A percentile compares a stretch with the other conserved stretches of the same genome.
phyloP scores from a whole-genome alignment of 768 basidiomycete genomes.

The Mycena albidolilacea region DNA sequence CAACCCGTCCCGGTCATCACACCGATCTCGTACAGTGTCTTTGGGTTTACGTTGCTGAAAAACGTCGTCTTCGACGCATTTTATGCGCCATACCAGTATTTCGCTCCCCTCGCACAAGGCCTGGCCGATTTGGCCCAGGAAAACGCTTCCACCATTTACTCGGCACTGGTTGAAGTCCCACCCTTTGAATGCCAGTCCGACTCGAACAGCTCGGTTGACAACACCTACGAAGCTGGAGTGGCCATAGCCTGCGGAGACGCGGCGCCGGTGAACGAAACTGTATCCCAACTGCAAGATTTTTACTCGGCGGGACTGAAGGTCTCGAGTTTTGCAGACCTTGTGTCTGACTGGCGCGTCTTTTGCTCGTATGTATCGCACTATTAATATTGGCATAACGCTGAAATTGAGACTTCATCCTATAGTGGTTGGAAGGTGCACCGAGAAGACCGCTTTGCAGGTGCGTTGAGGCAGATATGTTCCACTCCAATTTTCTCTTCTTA shows the following conservation, averaged over 20 bases:
- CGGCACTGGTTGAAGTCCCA: neutral
- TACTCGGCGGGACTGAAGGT: slow-evolving; percentile 19
- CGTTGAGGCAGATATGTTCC: neutral
- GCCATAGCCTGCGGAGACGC: slow-evolving; percentile 40
- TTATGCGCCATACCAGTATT: slow-evolving; percentile 41
- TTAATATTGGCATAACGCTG: neutral
- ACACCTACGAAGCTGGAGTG: slow-evolving; percentile 13
- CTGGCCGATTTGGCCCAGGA: slow-evolving; percentile 42
- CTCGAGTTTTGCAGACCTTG: slow-evolving; percentile 36
- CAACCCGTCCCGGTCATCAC: slow-evolving; percentile 41
- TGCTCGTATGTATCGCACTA: slow-evolving; percentile 15
- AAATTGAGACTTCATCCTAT: neutral
- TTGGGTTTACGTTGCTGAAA: slow-evolving; percentile 41
- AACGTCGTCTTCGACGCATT: slow-evolving; percentile 39
- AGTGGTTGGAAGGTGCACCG: neutral
- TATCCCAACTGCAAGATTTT: slow-evolving; percentile 26
- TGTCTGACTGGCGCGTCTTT: slow-evolving; percentile 19
- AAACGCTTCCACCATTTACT: neutral
- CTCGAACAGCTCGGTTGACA: neutral
- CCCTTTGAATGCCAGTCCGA: neutral
- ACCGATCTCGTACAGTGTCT: slow-evolving; percentile 35
- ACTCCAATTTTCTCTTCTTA: neutral
- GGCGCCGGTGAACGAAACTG: slow-evolving; percentile 20
- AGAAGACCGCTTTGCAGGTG: neutral
- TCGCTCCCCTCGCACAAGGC: slow-evolving; percentile 34